Conservation (phyloP, 208 protist species). For the Novymonas esmeraldas region DNA sequence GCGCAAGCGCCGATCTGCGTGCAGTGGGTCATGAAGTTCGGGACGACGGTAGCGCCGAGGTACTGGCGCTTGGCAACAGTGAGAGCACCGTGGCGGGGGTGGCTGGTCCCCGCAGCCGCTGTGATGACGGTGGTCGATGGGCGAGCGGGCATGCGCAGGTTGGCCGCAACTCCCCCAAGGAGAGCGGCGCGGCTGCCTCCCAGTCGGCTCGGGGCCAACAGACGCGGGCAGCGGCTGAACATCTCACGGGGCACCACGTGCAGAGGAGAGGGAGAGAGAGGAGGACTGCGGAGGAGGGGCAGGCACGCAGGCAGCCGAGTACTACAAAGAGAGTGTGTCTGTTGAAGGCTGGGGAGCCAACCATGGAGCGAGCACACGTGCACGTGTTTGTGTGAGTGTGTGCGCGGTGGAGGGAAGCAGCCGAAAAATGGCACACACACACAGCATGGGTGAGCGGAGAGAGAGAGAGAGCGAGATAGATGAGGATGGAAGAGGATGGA, state of each 20-base stretch:
- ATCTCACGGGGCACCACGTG: slow-evolving; percentile 5
- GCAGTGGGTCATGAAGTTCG: slow-evolving; percentile 68
- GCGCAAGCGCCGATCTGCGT: slow-evolving; percentile 57
- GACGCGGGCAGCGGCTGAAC: slow-evolving; percentile 32
- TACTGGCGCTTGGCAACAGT: slow-evolving; percentile 37
- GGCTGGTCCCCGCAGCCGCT: background rate
- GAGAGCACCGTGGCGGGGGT: slow-evolving; percentile 13
- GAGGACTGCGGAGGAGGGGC: background rate
- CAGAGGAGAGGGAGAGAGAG: background rate
- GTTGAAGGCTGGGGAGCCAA: too few species aligned
- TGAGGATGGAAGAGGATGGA: too few species aligned
- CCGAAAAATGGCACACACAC: background rate
- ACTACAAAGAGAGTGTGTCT: too few species aligned
- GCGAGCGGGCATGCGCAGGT: slow-evolving; percentile 13
- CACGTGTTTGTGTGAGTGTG: too few species aligned
- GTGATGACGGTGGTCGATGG: too few species aligned
- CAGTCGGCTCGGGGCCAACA: slow-evolving; percentile 25
- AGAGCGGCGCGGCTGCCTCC: slow-evolving; percentile 17
- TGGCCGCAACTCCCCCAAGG: slow-evolving; percentile 16
- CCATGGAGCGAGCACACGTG: too few species aligned
- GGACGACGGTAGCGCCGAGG: slow-evolving; percentile 34
- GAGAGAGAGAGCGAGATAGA: slow-evolving; percentile 1
- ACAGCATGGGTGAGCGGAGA: slow-evolving; percentile 1
- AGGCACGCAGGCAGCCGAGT: too few species aligned
- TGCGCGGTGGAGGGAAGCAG: too few species aligned